Evolutionary conservation across 192 early-diverging fungal genomes (phyloP), one percentile per base, ranked within the genome.

Genomic region (Glomus cerebriforme): DNA sequence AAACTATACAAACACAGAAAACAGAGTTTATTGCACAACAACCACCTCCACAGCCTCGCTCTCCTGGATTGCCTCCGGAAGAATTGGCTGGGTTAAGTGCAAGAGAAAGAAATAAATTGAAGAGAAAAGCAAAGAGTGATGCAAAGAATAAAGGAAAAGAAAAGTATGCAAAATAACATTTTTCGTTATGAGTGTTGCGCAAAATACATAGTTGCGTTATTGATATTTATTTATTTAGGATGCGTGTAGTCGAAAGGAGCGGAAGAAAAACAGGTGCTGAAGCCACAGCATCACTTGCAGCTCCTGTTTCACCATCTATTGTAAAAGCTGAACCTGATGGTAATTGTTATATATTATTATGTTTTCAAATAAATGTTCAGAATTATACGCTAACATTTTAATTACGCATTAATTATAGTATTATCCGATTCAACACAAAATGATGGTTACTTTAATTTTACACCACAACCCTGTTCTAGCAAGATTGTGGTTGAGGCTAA

Each of bases 21-120:
- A 77, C 81, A 26, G 82, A 79, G 9, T 58, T 78, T 10, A 26
- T 71, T 22, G 74, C 75, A 29, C 63, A 79, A 32, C 82, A 83
- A 58, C 81, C 85, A 26, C 85, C 67, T 19, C 79, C 39, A 59
- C 83, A 69, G 66, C 74, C 78, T 34, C 73, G 75, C 2, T 54
- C 79, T 24, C 85, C 82, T 13, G 73, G 54, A 58, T 65, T 79
- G 7, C 69, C 59, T 34, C 68, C 69, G 27, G 87, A 88, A 45
- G 90, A 91, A 49, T 90, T 94, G 89, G 87, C 86, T 35, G 95
- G 94, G 26, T 87, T 99, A 64, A 96, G 94, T 69, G 94, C 95
- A 4, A 90, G 98, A 29, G 96, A 98, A 82, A 87, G 92, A 60
- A 95, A 96, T 79, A 89, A 86, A 79, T 82, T 96, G 31, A 99